Conservation (phyloP, 2,329 filamentous ascomycete species). For the Trichoderma hamatum region DNA sequence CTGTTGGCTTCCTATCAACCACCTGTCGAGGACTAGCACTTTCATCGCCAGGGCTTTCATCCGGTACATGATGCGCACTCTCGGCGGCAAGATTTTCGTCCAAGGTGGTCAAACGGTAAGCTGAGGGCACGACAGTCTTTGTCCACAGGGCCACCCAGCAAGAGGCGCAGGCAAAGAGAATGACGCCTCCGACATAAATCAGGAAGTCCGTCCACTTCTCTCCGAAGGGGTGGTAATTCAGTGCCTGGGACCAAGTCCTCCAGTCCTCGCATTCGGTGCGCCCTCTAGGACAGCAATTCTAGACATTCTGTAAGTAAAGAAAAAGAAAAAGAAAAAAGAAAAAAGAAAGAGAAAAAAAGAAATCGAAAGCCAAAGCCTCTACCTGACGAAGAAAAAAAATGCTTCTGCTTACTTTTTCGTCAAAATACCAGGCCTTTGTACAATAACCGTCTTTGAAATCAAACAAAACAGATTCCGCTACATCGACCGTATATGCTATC, state of each 20-base stretch:
- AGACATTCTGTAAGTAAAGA: constrained; percentile 23
- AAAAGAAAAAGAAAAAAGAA: no score
- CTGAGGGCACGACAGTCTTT: constrained; percentile 91
- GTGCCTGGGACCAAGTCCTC: constrained; percentile 57
- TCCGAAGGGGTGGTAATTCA: constrained; percentile 50
- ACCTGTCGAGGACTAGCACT: constrained; percentile 49
- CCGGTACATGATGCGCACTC: constrained; percentile 41
- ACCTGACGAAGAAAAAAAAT: background rate
- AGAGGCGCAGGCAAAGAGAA: constrained; percentile 69
- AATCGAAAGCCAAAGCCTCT: no score
- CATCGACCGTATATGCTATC: constrained; percentile 85
- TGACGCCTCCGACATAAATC: constrained; percentile 73
- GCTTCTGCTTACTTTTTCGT: constrained; percentile 59
- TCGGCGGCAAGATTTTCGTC: constrained; percentile 89
- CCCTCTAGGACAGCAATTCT: constrained; percentile 60
- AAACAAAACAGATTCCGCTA: constrained; percentile 82
- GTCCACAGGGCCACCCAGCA: constrained; percentile 84
- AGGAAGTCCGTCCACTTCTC: constrained; percentile 72
- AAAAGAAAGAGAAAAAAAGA: no score
- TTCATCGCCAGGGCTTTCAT: constrained; percentile 49
- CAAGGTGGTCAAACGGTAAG: constrained; percentile 81
- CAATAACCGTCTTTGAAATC: constrained; percentile 94
- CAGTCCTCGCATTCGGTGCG: constrained; percentile 59
- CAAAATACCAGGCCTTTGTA: constrained; percentile 67
- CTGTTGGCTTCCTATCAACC: constrained; percentile 41